These are phyloP conservation scores for Leccinum insolens DNA, from an alignment of 1,284 basidiomycete genomes.

Conservation along the genomic window DNA sequence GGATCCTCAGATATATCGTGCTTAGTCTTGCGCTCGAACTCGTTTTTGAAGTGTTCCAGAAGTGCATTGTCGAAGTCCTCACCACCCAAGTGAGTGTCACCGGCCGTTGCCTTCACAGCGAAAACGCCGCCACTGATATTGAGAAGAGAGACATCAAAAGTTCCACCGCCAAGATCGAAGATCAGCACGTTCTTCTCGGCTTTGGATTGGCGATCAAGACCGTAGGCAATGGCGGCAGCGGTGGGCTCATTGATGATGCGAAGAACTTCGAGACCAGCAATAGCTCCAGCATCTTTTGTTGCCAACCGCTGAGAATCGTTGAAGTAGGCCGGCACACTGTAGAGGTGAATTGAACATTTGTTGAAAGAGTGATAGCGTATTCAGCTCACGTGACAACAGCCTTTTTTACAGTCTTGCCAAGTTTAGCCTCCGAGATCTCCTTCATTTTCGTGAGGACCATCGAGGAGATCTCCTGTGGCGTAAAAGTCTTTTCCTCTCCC, in stretches of 20 bases:
- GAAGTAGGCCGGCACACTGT: slow-evolving; percentile 93
- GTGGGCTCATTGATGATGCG: slow-evolving; percentile 99
- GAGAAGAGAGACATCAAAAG: slow-evolving; percentile 97
- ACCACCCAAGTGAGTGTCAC: slow-evolving; percentile 98
- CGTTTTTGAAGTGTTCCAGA: slow-evolving; percentile 96
- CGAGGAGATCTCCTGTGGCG: slow-evolving; percentile 96
- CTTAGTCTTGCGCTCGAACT: slow-evolving; percentile 99
- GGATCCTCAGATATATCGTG: slow-evolving; percentile 95
- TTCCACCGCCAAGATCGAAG: slow-evolving; percentile 99
- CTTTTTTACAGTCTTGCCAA: slow-evolving; percentile 94
- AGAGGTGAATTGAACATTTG: background rate
- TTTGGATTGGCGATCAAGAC: slow-evolving; percentile 88
- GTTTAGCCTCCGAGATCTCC: slow-evolving; percentile 98
- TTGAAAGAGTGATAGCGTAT: background rate
- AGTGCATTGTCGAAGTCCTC: slow-evolving; percentile 99
- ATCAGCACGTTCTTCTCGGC: slow-evolving; percentile 98
- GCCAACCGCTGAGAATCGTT: slow-evolving; percentile 96
- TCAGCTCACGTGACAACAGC: slow-evolving; percentile 85
- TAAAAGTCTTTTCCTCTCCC: slow-evolving; percentile 93
- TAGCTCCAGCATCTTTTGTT: slow-evolving; percentile 94
- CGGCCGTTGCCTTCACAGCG: slow-evolving; percentile 96
- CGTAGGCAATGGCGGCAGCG: slow-evolving; percentile 93
- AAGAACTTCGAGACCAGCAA: slow-evolving; percentile 92
- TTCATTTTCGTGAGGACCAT: slow-evolving; percentile 99
- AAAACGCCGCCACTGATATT: slow-evolving; percentile 98